Evolutionary conservation across 2,329 filamentous ascomycete genomes (phyloP).

Genomic region (Fusarium compactum): DNA sequence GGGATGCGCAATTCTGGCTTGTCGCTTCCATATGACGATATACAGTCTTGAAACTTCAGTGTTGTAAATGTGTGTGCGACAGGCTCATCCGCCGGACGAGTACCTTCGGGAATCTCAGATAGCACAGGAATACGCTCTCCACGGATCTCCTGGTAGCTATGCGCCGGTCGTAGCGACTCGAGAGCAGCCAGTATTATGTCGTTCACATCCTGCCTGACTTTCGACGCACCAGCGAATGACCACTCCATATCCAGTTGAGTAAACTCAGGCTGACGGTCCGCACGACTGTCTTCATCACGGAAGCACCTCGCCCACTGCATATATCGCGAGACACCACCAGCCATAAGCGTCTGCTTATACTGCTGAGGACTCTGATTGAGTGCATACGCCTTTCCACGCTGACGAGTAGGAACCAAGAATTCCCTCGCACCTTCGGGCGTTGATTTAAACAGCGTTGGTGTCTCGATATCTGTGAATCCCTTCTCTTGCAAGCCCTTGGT

Average conservation of each 20-base stretch:
- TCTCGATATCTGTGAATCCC: constrained; percentile 85
- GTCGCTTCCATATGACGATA: constrained; percentile 85
- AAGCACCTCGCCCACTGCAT: constrained; percentile 96
- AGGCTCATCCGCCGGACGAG: constrained; percentile 29
- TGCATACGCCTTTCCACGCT: constrained; percentile 83
- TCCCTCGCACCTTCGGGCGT: constrained; percentile 96
- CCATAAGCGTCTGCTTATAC: constrained; percentile 98
- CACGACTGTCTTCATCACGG: constrained; percentile 91
- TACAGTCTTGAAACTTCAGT: constrained; percentile 63
- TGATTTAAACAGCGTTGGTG: constrained; percentile 95
- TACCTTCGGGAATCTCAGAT: constrained; percentile 39
- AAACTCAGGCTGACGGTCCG: constrained; percentile 96
- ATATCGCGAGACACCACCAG: constrained; percentile 83
- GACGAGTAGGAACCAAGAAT: constrained; percentile 90
- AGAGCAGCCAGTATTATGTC: constrained; percentile 52
- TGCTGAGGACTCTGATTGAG: constrained; percentile 97
- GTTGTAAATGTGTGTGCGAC: constrained; percentile 51
- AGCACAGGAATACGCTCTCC: constrained; percentile 52
- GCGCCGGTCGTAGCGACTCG: constrained; percentile 44
- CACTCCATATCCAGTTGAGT: constrained; percentile 95
- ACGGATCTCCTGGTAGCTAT: constrained; percentile 73
- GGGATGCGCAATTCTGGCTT: constrained; percentile 90
- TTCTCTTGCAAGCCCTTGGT: constrained; percentile 67
- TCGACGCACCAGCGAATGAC: constrained; percentile 76
- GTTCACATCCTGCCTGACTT: constrained; percentile 53